Evolutionary conservation across 805 yeast species (phyloP).

Genomic region (Deakozyma indianensis): DNA sequence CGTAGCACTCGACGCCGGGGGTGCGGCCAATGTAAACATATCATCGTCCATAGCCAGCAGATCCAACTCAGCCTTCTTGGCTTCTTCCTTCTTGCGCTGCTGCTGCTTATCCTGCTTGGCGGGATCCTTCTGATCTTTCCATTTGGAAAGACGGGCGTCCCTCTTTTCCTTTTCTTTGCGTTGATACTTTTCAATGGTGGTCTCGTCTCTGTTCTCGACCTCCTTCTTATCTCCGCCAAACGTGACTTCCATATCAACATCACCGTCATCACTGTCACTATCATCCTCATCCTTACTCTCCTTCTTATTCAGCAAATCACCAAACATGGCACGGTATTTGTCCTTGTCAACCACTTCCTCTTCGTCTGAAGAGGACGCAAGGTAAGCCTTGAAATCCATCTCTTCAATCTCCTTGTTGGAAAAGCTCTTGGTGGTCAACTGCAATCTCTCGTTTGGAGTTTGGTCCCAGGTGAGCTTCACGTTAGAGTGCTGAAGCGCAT

Average conservation of each 20-base stretch:
- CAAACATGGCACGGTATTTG: conserved; percentile 12
- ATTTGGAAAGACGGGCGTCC: conserved; percentile 38
- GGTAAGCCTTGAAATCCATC: conserved; percentile 64
- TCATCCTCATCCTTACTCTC: conserved; percentile 29
- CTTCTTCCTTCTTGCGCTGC: conserved; percentile 23
- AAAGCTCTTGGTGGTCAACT: conserved; percentile 66
- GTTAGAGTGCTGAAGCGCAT: conserved; percentile 90
- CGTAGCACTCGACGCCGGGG: conserved; percentile 56
- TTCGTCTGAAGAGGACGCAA: conserved; percentile 21
- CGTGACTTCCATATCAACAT: conserved; percentile 87
- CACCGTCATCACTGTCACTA: conserved; percentile 23
- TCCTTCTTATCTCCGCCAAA: conserved; percentile 76
- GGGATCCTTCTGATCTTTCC: conserved; percentile 55
- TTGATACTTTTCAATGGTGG: conserved; percentile 64
- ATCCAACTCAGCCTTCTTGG: conserved; percentile 58
- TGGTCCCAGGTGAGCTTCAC: conserved; percentile 98
- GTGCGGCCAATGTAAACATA: conserved; percentile 64
- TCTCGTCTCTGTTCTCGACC: conserved; percentile 34
- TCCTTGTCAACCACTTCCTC: conserved; percentile 10
- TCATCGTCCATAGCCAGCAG: conserved; percentile 55
- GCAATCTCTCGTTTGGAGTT: conserved; percentile 80
- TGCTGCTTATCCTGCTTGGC: conserved; percentile 35
- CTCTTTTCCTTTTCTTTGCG: conserved; percentile 90
- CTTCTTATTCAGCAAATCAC: background rate
- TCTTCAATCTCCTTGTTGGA: conserved; percentile 54